Conservation (phyloP, 2,329 filamentous ascomycete genomes). For the Hyphodiscus sp. region DNA sequence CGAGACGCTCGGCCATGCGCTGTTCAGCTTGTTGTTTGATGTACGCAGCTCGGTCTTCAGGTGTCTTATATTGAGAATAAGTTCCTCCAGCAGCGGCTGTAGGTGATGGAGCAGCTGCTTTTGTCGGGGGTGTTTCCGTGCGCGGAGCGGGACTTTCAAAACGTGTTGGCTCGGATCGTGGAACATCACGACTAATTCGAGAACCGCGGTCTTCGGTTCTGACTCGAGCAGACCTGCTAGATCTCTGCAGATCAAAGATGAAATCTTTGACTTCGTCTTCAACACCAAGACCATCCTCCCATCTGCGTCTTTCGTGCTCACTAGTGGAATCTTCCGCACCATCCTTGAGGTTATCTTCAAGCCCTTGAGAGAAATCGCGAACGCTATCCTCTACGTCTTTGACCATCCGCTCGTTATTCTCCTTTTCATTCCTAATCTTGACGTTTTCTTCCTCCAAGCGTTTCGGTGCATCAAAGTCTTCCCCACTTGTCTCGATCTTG, state of each 20-base stretch:
- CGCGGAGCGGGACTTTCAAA: conserved; percentile 31
- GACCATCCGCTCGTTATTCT: conserved; percentile 95
- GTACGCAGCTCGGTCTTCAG: conserved; percentile 89
- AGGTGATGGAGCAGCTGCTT: conserved; percentile 38
- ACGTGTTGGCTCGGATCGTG: conserved; percentile 33
- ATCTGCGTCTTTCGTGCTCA: conserved; percentile 86
- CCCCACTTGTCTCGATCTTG: conserved; percentile 61
- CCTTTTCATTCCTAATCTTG: conserved; percentile 74
- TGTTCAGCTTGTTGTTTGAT: conserved; percentile 97
- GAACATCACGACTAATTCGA: conserved; percentile 29
- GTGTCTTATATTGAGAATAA: conserved; percentile 80
- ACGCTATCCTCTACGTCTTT: conserved; percentile 95
- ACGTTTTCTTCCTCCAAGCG: conserved; percentile 84
- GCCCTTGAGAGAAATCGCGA: conserved; percentile 73
- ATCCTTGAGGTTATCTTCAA: conserved; percentile 85
- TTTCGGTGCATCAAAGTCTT: conserved; percentile 73
- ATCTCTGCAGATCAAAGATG: conserved; percentile 91
- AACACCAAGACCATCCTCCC: conserved; percentile 93
- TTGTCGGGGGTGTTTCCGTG: conserved; percentile 37
- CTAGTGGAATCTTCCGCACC: conserved; percentile 66
- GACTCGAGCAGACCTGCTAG: conserved; percentile 69
- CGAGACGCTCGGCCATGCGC: conserved; percentile 92
- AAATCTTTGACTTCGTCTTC: conserved; percentile 97
- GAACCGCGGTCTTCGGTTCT: conserved; percentile 48
- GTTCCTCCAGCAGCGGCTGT: conserved; percentile 50